Percentiles rank a stretch among this genome's conserved stretches.
These are phyloP conservation scores for Aspergillus incahuasiensis DNA, from an alignment of 495 filamentous ascomycete genomes.

Conservation along the genomic window DNA sequence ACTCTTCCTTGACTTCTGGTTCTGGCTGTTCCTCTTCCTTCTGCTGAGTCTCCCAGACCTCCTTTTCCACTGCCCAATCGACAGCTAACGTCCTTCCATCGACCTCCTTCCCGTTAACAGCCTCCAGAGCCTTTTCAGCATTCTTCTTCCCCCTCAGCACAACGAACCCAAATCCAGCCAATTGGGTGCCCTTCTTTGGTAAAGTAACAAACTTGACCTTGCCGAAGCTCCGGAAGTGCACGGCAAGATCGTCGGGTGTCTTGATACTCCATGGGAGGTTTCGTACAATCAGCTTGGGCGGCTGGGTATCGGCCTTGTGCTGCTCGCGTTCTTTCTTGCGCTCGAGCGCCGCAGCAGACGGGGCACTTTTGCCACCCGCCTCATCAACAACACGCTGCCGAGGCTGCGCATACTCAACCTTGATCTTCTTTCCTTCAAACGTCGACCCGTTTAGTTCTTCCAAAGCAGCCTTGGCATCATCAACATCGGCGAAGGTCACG, in stretches of 20 bases:
- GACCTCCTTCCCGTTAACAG: slow-evolving; percentile 82
- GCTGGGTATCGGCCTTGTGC: slow-evolving; percentile 52
- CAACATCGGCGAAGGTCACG: slow-evolving; percentile 89
- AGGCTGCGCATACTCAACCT: slow-evolving; percentile 81
- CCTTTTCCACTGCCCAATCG: slow-evolving; percentile 94
- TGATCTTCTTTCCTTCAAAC: slow-evolving; percentile 74
- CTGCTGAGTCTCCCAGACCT: slow-evolving; percentile 67
- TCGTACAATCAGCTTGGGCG: slow-evolving; percentile 85
- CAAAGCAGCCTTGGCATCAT: slow-evolving; percentile 77
- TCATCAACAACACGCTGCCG: slow-evolving; percentile 65
- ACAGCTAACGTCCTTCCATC: slow-evolving; percentile 85
- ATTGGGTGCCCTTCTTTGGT: slow-evolving; percentile 67
- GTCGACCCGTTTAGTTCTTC: slow-evolving; percentile 69
- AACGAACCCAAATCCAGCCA: slow-evolving; percentile 90
- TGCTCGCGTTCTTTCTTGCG: slow-evolving; percentile 55
- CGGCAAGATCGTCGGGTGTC: slow-evolving; percentile 67
- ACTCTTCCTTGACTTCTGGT: slow-evolving; percentile 20
- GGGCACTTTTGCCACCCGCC: slow-evolving; percentile 43
- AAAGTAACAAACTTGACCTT: slow-evolving; percentile 81
- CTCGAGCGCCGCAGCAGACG: slow-evolving; percentile 42
- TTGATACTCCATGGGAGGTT: slow-evolving; percentile 98
- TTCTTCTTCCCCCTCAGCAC: slow-evolving; percentile 83
- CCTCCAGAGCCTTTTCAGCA: slow-evolving; percentile 81
- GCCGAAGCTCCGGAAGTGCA: slow-evolving; percentile 78
- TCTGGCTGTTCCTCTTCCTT: slow-evolving; percentile 35